Percentiles rank a stretch among this genome's conserved stretches.
These are phyloP conservation scores for Solanum hybrid DNA, from an alignment of 305 asterid species.

Conservation along the genomic window DNA sequence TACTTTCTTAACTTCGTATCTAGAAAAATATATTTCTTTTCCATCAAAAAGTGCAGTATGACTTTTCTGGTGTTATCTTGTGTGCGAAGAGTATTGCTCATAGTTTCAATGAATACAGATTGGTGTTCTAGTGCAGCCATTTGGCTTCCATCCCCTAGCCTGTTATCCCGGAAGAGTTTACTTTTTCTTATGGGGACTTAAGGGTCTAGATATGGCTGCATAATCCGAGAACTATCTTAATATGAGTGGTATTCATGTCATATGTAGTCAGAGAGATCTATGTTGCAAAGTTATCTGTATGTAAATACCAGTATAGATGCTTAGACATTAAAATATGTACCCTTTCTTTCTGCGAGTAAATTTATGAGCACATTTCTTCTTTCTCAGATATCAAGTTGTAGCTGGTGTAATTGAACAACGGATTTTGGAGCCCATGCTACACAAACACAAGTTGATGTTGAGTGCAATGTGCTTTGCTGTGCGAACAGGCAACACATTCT, in stretches of 20 bases:
- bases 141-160: not conserved
- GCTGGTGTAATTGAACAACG: slow-evolving; percentile 92
- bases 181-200: not conserved
- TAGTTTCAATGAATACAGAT: not conserved
- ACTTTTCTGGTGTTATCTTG: not conserved
- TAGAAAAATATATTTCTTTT: not conserved
- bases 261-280: not conserved
- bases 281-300: not conserved
- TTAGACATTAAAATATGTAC: not conserved
- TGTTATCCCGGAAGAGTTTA: not conserved
- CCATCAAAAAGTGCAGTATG: not conserved
- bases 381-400: slow-evolving; percentile 71
- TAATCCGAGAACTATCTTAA: not conserved
- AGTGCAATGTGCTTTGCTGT: slow-evolving; percentile 85
- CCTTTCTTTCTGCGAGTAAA: not conserved
- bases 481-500: slow-evolving; percentile 83
- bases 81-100: not conserved
- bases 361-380: not conserved
- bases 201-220: not conserved
- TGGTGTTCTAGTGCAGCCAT: not conserved
- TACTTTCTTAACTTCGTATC: not conserved
- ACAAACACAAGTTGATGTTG: slow-evolving; percentile 65
- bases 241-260: not conserved
- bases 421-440: slow-evolving; percentile 69
- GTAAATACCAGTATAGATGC: not conserved